Percentiles rank a stretch among this genome's conserved stretches.
Conservation (phyloP, 768 basidiomycete genomes). For the Suillus discolor region DNA sequence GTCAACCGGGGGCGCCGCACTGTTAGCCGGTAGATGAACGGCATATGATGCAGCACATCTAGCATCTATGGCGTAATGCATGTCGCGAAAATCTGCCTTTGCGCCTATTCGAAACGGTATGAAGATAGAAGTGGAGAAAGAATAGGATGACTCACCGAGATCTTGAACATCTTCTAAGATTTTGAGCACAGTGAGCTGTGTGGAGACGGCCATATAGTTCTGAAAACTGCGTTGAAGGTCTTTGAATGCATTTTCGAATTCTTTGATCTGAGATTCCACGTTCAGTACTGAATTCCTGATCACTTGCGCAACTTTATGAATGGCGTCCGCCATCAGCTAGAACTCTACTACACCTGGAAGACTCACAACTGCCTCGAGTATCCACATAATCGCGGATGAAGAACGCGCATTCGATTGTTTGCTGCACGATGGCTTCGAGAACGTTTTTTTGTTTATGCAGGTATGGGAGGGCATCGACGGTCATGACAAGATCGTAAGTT, state of each 20-base stretch:
- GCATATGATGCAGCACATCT: constrained; percentile 10
- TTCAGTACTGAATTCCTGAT: neutral
- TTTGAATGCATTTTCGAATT: neutral
- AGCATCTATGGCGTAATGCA: constrained; percentile 23
- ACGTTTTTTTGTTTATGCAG: constrained; percentile 1
- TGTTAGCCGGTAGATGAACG: neutral
- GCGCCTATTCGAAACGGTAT: neutral
- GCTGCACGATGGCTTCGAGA: constrained; percentile 15
- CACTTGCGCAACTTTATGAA: constrained; percentile 5
- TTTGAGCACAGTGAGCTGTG: neutral
- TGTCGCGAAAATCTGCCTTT: constrained; percentile 21
- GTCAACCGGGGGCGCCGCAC: neutral
- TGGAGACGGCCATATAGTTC: neutral
- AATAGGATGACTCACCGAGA: neutral
- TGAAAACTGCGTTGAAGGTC: constrained; percentile 4
- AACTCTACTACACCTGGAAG: neutral
- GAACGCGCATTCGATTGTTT: constrained; percentile 31
- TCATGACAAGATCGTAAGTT: constrained; percentile 2
- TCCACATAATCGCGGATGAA: constrained; percentile 31
- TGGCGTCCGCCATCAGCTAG: neutral
- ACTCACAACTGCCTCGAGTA: constrained; percentile 25
- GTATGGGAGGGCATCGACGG: neutral
- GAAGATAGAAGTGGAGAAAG: neutral
- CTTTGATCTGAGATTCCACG: constrained; percentile 6
- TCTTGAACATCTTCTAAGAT: neutral